phyloP scores from a whole-genome alignment of 306 rosid genomes.

The Dalbergia cultrata region DNA sequence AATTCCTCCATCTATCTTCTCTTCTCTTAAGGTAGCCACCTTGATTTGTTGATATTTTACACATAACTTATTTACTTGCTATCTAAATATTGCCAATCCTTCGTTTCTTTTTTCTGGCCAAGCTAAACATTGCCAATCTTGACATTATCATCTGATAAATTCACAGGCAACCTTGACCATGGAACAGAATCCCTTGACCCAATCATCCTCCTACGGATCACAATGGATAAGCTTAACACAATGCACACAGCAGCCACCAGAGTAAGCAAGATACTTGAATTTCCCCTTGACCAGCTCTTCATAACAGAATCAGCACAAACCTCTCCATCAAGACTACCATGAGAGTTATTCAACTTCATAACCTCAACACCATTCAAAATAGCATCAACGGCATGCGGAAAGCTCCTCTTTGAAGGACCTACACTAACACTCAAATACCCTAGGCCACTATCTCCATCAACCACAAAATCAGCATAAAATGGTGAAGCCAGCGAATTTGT shows the following conservation, averaged over 20 bases:
- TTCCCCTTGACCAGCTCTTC: constrained; percentile 49
- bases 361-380: constrained; percentile 59
- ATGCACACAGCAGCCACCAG: constrained; percentile 55
- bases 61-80: constrained; percentile 33
- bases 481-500: constrained; percentile 71
- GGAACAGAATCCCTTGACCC: constrained; percentile 48
- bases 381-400: constrained; percentile 55
- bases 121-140: constrained; percentile 40
- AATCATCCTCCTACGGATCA: constrained; percentile 55
- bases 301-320: constrained; percentile 50
- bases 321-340: constrained; percentile 56
- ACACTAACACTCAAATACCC: constrained; percentile 60
- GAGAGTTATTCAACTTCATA: constrained; percentile 54
- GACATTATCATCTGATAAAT: constrained; percentile 31
- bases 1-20: constrained; percentile 14
- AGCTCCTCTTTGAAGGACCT: constrained; percentile 70
- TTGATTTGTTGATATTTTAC: constrained; percentile 31
- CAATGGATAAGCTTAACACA: constrained; percentile 52
- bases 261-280: constrained; percentile 49
- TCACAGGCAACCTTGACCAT: constrained; percentile 62
- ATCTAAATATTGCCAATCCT: constrained; percentile 11
- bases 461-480: constrained; percentile 72
- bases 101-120: neutral
- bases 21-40: constrained; percentile 18
- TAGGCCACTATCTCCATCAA: constrained; percentile 55